Conservation (phyloP, 495 filamentous ascomycete species). For the Penicillium paradoxum region DNA sequence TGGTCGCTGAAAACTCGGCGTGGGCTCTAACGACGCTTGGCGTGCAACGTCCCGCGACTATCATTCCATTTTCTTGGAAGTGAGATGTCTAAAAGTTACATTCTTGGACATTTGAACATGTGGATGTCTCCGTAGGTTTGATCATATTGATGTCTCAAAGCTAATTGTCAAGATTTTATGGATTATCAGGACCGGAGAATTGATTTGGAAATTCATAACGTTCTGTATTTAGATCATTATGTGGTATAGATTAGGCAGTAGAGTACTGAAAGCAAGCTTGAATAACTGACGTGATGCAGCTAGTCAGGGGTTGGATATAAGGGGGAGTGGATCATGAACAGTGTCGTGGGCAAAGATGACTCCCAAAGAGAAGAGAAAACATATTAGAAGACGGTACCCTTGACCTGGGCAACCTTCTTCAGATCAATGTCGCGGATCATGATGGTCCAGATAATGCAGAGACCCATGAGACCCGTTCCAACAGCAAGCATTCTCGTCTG, state of each 20-base stretch:
- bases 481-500: constrained; percentile 32
- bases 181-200: neutral
- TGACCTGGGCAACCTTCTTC: constrained; percentile 17
- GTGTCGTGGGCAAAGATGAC: neutral
- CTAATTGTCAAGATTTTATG: neutral
- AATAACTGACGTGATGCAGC: neutral
- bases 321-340: neutral
- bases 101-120: neutral
- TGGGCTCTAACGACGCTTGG: neutral
- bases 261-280: neutral
- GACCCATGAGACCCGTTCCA: constrained; percentile 29
- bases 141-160: neutral
- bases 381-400: constrained; percentile 17
- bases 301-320: neutral
- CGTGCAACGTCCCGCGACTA: neutral
- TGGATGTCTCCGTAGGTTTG: neutral
- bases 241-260: neutral
- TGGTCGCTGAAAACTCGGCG: neutral
- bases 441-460: constrained; percentile 31
- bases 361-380: neutral
- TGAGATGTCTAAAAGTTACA: neutral
- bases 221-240: constrained; percentile 5
- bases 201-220: neutral
- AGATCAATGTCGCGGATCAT: constrained; percentile 18
- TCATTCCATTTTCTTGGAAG: neutral